These are phyloP conservation scores for Tympanopsis confertula DNA, from an alignment of 2,329 filamentous ascomycete genomes.

Conservation along the genomic window DNA sequence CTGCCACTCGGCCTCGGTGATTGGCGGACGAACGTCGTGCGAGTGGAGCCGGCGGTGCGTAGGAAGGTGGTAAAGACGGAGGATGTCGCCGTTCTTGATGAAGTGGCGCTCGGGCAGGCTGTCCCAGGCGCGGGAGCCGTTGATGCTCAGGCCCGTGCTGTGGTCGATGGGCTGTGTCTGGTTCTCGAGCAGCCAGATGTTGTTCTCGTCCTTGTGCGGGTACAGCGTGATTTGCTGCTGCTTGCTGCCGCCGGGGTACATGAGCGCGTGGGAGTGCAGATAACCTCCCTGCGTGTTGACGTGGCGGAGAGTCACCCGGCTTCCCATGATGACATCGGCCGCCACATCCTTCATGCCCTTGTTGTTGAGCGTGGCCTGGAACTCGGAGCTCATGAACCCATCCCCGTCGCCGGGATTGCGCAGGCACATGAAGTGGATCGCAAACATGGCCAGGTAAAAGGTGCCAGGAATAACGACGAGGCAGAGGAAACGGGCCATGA, in stretches of 20 bases:
- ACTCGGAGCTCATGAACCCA: slow-evolving; percentile 99
- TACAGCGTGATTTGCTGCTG: slow-evolving; percentile 98
- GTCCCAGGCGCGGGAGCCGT: slow-evolving; percentile 77
- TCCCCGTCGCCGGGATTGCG: slow-evolving; percentile 93
- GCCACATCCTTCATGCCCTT: slow-evolving; percentile 94
- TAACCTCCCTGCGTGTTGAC: slow-evolving; percentile 97
- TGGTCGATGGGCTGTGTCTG: slow-evolving; percentile 78
- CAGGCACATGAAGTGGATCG: slow-evolving; percentile 87
- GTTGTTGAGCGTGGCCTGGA: slow-evolving; percentile 91
- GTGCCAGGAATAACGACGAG: slow-evolving; percentile 76
- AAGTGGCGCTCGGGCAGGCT: slow-evolving; percentile 57
- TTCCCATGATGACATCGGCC: slow-evolving; percentile 82
- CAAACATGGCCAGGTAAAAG: slow-evolving; percentile 97
- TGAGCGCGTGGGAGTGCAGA: slow-evolving; percentile 88
- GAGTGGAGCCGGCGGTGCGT: slow-evolving; percentile 89
- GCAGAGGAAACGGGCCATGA: slow-evolving; percentile 82
- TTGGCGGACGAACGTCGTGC: slow-evolving; percentile 78
- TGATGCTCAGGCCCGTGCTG: slow-evolving; percentile 57
- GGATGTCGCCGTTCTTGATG: slow-evolving; percentile 67
- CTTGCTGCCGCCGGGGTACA: slow-evolving; percentile 96
- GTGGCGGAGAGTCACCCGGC: slow-evolving; percentile 75
- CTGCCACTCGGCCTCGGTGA: slow-evolving; percentile 86
- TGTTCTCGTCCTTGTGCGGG: slow-evolving; percentile 98
- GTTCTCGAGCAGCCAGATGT: slow-evolving; percentile 87
- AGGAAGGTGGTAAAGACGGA: slow-evolving; percentile 72